Base-by-base conservation (phyloP, 208 protist genomes). In the Strigomonas galati region DNA sequence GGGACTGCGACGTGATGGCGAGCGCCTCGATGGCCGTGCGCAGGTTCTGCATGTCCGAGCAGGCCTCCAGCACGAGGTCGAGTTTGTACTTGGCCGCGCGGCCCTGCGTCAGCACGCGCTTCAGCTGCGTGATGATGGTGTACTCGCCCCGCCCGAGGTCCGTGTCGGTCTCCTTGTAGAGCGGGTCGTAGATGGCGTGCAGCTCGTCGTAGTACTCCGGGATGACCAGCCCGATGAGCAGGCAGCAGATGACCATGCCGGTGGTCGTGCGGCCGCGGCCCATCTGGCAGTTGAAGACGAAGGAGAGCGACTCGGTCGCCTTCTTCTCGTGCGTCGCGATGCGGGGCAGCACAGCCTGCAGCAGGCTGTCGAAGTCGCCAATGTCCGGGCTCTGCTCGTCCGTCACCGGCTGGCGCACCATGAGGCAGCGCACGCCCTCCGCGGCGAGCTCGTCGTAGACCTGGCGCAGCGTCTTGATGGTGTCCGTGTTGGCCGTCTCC, bases 241-340 rank as follows among this genome's bases (percentile, higher is more conserved):
- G 71, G 59, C 84, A 91, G 75, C 89, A 95, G 19, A 95, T 69
- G 54, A 95, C 89, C 89, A 95, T 95, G 3, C 89, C 89, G 2
- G 89, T 95, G 46, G 89, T 95, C 23, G 89, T 95, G 59, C 89
- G 89, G 17, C 89, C 89, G 12, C 89, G 84, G 24, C 89, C 89
- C 89, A 95, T 95, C 70, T 95, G 89, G 57, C 89, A 95, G 67
- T 95, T 95, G 67, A 95, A 95, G 28, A 95, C 86, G 65, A 95
- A 95, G 12, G 89, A 95, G 5, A 92, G 66, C 53, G 89, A 86
- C 65, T 92, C 86, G 28, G 78, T 76, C 26, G 79, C 79, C 28
- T 59, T 28, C 62, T 87, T 84, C 31, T 84, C 72, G 71, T 90
- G 84, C 46, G 86, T 64, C 23, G 81, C 77, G 58, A 95, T 90